phyloP scores from a whole-genome alignment of 179 eudicot species.

The Patellifolia procumbens region DNA sequence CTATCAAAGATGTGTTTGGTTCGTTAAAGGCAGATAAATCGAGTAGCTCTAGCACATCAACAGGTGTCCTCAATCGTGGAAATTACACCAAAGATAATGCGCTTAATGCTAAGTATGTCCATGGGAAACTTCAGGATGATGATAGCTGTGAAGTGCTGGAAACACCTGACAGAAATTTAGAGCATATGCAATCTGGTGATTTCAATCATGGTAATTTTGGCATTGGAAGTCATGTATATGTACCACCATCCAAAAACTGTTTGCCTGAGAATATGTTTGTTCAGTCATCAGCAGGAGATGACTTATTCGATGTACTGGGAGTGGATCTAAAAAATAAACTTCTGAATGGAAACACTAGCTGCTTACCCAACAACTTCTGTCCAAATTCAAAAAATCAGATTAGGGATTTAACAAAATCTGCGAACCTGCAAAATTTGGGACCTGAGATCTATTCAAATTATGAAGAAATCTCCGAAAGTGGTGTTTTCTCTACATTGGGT shows the following conservation, averaged over 20 bases:
- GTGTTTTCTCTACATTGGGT: slow-evolving; percentile 43
- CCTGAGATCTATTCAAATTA: slow-evolving; percentile 34
- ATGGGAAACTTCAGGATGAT: slow-evolving; percentile 31
- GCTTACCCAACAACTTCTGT: slow-evolving; percentile 17
- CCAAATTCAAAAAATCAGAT: slow-evolving; percentile 18
- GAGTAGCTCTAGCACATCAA: slow-evolving; percentile 19
- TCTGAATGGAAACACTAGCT: slow-evolving; percentile 37
- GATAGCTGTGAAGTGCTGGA: slow-evolving; percentile 27
- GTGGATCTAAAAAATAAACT: slow-evolving; percentile 56
- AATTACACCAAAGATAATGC: slow-evolving; percentile 18
- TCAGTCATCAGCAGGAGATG: slow-evolving; percentile 60
- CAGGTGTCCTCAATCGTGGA: slow-evolving; percentile 22
- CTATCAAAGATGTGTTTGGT: slow-evolving; percentile 22
- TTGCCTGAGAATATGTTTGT: slow-evolving; percentile 37
- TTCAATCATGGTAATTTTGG: slow-evolving; percentile 23
- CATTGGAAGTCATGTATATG: slow-evolving; percentile 34
- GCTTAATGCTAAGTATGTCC: slow-evolving; percentile 25
- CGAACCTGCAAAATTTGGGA: slow-evolving; percentile 32
- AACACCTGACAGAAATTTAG: slow-evolving; percentile 28
- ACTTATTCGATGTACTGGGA: slow-evolving; percentile 85
- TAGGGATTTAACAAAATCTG: slow-evolving; percentile 27
- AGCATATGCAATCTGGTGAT: slow-evolving; percentile 21
- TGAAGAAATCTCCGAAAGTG: slow-evolving; percentile 54
- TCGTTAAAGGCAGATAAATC: slow-evolving; percentile 32
- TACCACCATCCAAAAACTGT: slow-evolving; percentile 27